phyloP scores from a whole-genome alignment of 139 green algal species.

The Dunaliella primolecta region DNA sequence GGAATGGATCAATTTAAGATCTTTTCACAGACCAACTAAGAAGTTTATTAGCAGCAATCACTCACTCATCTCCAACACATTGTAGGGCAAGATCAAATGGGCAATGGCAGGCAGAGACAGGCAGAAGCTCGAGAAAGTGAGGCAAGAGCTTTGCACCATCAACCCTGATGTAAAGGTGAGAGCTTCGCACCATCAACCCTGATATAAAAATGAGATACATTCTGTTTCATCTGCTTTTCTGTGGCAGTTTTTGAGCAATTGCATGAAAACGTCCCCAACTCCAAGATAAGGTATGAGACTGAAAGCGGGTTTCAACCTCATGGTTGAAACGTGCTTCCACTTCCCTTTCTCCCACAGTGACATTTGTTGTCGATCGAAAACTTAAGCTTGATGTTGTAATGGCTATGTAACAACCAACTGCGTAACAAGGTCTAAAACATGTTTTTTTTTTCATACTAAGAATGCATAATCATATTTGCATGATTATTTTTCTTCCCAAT shows the following conservation, averaged over 20 bases:
- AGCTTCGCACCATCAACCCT: not conserved
- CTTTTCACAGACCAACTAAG: no score
- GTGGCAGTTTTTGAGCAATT: not conserved
- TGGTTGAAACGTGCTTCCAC: no score
- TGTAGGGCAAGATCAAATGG: conserved; percentile 56
- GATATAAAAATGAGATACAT: not conserved
- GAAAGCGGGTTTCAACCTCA: not conserved
- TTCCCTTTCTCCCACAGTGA: no score
- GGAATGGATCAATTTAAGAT: no score
- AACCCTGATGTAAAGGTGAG: conserved; percentile 43
- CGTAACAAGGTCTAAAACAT: not conserved
- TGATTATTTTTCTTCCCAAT: not conserved
- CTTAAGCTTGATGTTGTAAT: no score
- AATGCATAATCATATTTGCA: not conserved
- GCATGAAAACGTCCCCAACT: not conserved
- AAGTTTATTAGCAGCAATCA: no score
- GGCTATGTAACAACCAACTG: not conserved
- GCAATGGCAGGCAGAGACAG: conserved; percentile 77
- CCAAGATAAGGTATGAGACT: not conserved
- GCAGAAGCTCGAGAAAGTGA: conserved; percentile 67
- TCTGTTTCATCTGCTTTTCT: not conserved
- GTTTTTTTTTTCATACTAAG: not conserved
- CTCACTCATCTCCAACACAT: no score
- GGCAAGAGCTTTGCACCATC: conserved; percentile 40
- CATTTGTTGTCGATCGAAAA: no score